Evolutionary conservation across 768 basidiomycete genomes (phyloP).

Genomic region (Collybia mongolica): DNA sequence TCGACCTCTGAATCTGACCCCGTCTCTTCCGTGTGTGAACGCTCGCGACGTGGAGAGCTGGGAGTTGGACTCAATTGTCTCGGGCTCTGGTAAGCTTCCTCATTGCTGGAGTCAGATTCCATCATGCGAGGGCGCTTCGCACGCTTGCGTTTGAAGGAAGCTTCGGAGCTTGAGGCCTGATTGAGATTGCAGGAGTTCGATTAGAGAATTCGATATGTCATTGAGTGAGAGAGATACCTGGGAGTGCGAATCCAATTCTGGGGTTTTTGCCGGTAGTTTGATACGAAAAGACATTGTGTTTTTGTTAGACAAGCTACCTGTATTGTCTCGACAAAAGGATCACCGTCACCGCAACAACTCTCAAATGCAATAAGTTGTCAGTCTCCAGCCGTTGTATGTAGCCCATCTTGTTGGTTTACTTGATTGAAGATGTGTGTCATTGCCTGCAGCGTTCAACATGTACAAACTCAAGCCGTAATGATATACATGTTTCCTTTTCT

Average conservation of each 20-base stretch:
- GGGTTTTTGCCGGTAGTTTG: conserved; percentile 17
- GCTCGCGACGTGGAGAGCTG: conserved; percentile 7
- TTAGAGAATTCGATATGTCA: no score
- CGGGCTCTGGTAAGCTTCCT: conserved; percentile 16
- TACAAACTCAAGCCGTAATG: conserved; percentile 11
- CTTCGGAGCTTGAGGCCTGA: no score
- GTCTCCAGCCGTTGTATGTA: no score
- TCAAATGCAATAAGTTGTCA: no score
- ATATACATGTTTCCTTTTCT: neutral
- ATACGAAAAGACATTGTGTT: conserved; percentile 20
- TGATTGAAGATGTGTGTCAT: no score
- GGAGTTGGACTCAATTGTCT: neutral
- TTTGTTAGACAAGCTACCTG: no score
- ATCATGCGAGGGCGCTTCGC: conserved; percentile 23
- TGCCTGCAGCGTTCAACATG: conserved; percentile 3
- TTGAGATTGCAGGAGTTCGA: no score
- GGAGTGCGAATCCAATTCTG: conserved; percentile 5
- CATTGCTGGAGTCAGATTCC: conserved; percentile 22
- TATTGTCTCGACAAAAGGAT: no score
- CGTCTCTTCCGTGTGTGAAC: conserved; percentile 6
- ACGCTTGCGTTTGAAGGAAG: conserved; percentile 10
- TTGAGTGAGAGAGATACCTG: conserved; percentile 16
- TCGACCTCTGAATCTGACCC: conserved; percentile 12
- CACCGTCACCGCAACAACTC: no score
- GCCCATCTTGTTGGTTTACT: no score